Base-by-base conservation (phyloP, 208 protist species). In the Crithidia expoeki region DNA sequence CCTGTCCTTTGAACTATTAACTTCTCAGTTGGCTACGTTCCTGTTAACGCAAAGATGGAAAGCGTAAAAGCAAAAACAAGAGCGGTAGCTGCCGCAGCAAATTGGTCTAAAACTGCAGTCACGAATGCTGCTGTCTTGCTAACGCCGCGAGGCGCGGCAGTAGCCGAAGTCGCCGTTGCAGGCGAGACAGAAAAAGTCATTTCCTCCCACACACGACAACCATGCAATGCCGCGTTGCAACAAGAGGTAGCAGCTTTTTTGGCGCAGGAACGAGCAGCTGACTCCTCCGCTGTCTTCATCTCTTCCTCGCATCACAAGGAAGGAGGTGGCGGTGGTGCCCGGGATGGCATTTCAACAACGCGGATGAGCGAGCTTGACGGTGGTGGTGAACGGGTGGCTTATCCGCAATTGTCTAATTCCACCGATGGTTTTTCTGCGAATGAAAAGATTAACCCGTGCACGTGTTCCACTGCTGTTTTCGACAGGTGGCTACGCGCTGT, bases 401-500 rank as follows among this genome's bases (percentile, higher is more conserved):
- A 72, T 32, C 69, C 76, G 25, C 46, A 11, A 11, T 60, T 60
- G 11, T 38, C 33, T 14, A 25, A 19, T 25, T 28, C 68, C 33
- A 25, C 58, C 21, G 36, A 28, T 2, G 33, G n/a, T n/a, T 21
- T 51, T n/a, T 21, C 65, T 28, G 2, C 51, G 2, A 9, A n/a
- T 1, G 40, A 59, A n/a, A 67, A 49, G 23, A 55, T 88, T 12
- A 79, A 88, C 50, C 77, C 72, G n/a, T 74, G 74, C 60, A 50
- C 51, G 19, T 83, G 77, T 50, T 63, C 69, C 16, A 59, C 32
- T 2, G 52, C 68, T 19, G 28, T 30, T 21, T 84, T 88, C 47
- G 78, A 81, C 11, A 57, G 33, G n/a, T 88, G 82, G 82, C 74
- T 88, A 19, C 74, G 53, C n/a, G 72, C 82, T 7, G 76, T 84